These are phyloP conservation scores for Suillus fuscotomentosus DNA, from an alignment of 768 basidiomycete genomes.

Conservation along the genomic window DNA sequence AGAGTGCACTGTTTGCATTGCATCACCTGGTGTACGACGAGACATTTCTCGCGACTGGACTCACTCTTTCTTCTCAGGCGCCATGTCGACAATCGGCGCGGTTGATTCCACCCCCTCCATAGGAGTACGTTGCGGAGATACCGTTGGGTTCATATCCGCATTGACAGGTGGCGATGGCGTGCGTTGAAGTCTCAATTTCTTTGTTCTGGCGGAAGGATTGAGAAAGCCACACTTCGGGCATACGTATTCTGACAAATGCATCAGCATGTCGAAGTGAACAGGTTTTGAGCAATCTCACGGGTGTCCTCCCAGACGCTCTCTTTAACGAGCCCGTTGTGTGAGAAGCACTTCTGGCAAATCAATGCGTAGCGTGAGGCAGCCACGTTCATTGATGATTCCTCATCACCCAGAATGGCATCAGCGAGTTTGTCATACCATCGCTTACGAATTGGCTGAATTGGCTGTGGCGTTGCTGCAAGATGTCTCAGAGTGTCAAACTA, in stretches of 20 bases:
- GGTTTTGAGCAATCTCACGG: slow-evolving; percentile 50
- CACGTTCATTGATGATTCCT: slow-evolving; percentile 47
- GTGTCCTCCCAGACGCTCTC: slow-evolving; percentile 79
- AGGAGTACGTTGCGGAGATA: background rate
- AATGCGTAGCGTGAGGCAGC: slow-evolving; percentile 67
- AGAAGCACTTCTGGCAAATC: slow-evolving; percentile 85
- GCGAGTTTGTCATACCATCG: slow-evolving; percentile 88
- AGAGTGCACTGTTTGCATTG: background rate
- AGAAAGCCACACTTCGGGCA: slow-evolving; percentile 88
- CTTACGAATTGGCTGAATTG: slow-evolving; percentile 55
- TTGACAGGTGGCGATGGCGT: slow-evolving; percentile 22
- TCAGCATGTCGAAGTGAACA: slow-evolving; percentile 3
- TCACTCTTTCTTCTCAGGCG: background rate
- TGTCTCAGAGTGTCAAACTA: slow-evolving; percentile 11
- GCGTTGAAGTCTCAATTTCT: slow-evolving; percentile 24
- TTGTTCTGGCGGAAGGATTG: slow-evolving; percentile 50
- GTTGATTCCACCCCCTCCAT: background rate
- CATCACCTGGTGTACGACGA: background rate
- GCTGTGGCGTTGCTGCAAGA: slow-evolving; percentile 35
- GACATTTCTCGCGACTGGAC: background rate
- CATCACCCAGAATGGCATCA: slow-evolving; percentile 83
- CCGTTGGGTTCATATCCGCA: background rate
- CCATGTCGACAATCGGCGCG: background rate
- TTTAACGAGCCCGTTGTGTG: slow-evolving; percentile 86
- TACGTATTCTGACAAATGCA: slow-evolving; percentile 59